Evolutionary conservation across 2,329 filamentous ascomycete genomes (phyloP), one percentile per base, ranked within the genome.

Genomic region (Pseudogymnoascus sp.): DNA sequence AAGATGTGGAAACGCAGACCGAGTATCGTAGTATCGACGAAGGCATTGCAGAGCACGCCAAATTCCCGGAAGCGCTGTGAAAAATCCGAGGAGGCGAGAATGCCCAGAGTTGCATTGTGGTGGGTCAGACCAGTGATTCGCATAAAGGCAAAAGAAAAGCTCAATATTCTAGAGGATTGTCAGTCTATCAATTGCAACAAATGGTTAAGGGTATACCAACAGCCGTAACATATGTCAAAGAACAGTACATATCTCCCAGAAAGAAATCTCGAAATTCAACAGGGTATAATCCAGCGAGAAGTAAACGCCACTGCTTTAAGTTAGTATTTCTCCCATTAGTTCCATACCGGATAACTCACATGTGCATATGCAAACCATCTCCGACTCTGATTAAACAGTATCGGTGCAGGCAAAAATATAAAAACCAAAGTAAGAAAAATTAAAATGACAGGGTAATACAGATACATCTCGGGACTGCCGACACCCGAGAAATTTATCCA

Each of bases 191-290:
- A 8, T 12, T 14, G 11, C 25, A 12, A 33, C 11, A n/a, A 9
- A 3, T 11, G n/a, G 2, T 4, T 4, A 23, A 3, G 4, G 14
- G 2, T 25, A 2, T 5, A 84, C 89, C 78, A 81, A 93, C 90
- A 65, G 90, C 88, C 75, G 91, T 90, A 14, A 88, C 84, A 75
- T 99, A 99, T 5, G 93, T 96, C 62, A 96, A 80, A 2, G 95
- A 97, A 75, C 93, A 97, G 75, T 96, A 96, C 81, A 97, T 97
- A 73, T 99, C 95, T 61, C 95, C 95, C 0, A 97, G 82, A 75
- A 97, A 97, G 77, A 99, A 97, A 75, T 99, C 95, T 63, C 93
- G 86, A 74, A 97, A 99, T 73, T 97, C 93, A 59, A 99, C 95
- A 1, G 91, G 91, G 71, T 96, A 97, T 18, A 96, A 74, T 3